Evolutionary conservation across 345 rosid species (phyloP), one percentile per base, ranked within the genome.

Genomic region (Arabis alpina): DNA sequence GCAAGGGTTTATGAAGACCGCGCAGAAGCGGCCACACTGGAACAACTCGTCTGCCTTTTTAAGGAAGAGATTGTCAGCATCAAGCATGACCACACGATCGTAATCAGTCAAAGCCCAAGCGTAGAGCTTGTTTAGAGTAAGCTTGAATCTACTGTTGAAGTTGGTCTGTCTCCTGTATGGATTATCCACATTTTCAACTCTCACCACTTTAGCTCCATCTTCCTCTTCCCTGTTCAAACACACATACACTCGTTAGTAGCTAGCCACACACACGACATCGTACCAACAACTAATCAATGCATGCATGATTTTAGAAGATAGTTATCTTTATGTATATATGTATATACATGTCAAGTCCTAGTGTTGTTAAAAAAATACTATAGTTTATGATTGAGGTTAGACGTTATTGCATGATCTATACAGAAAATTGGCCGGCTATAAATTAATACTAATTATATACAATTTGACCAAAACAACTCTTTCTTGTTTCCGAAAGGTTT

Each of bases 21-120:
- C 97, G 77, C 98, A 93, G 79, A 93, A 93, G 54, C 84, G 85
- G 0, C 98, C 98, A 48, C 98, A 93, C 61, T 86, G 99, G 87
- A 94, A 94, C 58, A 94, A 72, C 80, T 94, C 99, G 37, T 94
- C 99, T 1, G 97, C n/a, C 15, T 91, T 91, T 41, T 75, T 73
- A 14, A 91, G 90, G 80, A 94, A 91, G 27, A 94, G 92, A 68
- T 94, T 94, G 64, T 94, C 99, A 1, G 89, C 84, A 51, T 94
- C 99, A 0, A 94, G 92, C 99, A 94, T 94, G 71, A 91, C 85
- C 2, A 94, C 97, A 60, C 99, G 76, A 42, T 89, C 96, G 68
- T 94, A 94, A 50, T 91, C 95, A 57, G 86, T 80, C 54, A 94
- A 75, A 75, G 72, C 89, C 99, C 99, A 94, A 4, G 91, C 99